Base-by-base conservation (phyloP, 495 filamentous ascomycete species). In the Xylaria scruposa region DNA sequence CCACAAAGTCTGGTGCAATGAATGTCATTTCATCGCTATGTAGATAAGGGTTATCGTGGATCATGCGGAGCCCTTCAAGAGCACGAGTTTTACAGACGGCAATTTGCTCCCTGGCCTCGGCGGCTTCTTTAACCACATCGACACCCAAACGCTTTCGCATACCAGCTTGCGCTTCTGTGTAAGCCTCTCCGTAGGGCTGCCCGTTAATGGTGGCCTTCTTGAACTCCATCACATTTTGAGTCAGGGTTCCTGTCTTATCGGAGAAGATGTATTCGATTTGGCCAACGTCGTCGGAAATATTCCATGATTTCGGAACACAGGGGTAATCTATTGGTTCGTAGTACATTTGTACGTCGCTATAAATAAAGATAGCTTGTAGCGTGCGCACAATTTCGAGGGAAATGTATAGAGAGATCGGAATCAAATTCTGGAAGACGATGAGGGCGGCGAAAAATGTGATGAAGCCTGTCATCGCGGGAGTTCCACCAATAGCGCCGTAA, bases 221-320 rank as follows among this genome's bases (percentile, higher is more conserved):
- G 89, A 98, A 99, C 82, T 99, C 97, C 97, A 99, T 99, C 63
- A 98, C 94, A 78, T 99, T 99, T 77, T 99, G 97, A 7, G 97
- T 99, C 74, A 99, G 83, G 5, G 97, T 99, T 46, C 97, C 97
- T 2, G 97, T 99, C 82, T 99, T 99, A 84, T 99, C 97, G 1
- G 97, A 98, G 84, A 99, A 99, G 73, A 99, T 97, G 82, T 98
- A 99, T 80, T 99, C 97, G 71, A 99, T 98, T 82, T 99, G 97
- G 12, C 97, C 97, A 42, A 99, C 87, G 75, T 99, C 97, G 76
- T 99, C 97, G 1, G 94, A 97, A 70, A 99, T 98, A 80, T 98
- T 99, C 97, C 97, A 99, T 2, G 96, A 94, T 75, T 98, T 98
- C 15, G 97, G 97, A 6, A 97, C 93, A 79, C 97, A 99, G 2